Base-by-base conservation (phyloP, 1,284 basidiomycete species). In the Moniliella sp. region DNA sequence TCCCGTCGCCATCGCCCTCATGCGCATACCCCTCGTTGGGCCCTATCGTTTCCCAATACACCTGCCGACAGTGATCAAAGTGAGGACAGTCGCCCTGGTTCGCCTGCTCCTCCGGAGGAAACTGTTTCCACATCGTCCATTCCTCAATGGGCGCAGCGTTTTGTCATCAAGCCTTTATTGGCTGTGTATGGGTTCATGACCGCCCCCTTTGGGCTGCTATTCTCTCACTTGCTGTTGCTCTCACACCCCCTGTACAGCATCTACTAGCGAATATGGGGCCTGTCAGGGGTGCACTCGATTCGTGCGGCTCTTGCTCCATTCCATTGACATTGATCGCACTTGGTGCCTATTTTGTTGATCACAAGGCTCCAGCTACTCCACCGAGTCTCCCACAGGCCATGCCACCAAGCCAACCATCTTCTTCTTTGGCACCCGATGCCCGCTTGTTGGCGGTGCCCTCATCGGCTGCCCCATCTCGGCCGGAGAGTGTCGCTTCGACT, bases 271-370 rank as follows among this genome's bases (percentile, higher is more conserved):
- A 51, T 23, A 27, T 61, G 12, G 48, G 55, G 35, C 61, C 64
- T 4, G 39, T 65, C 9, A 57, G 62, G n/a, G 63, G 62, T 19
- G 62, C 63, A n/a, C 49, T 65, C 25, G 49, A 58, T 31, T 60
- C 54, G 21, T 50, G 62, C 7, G 64, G 64, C 14, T 51, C 56
- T 5, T 64, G 62, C 43, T 39, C 49, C 55, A 64, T 93, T 43
- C 84, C 84, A 0, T 57, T 91, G 15, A 91, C 84, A 2, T 66
- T 93, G 23, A 70, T 93, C 39, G 82, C 91, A 4, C 73, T 93
- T 27, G 84, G 84, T 11, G 82, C 79, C 5, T 91, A 86, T 67
- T 91, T 91, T n/a, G n/a, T n/a, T n/a, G n/a, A n/a, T n/a, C n/a
- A n/a, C n/a, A n/a, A n/a, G n/a, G n/a, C n/a, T n/a, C n/a, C n/a